These are phyloP conservation scores for Neurospora sp. DNA, from an alignment of 495 filamentous ascomycete genomes.

Conservation along the genomic window DNA sequence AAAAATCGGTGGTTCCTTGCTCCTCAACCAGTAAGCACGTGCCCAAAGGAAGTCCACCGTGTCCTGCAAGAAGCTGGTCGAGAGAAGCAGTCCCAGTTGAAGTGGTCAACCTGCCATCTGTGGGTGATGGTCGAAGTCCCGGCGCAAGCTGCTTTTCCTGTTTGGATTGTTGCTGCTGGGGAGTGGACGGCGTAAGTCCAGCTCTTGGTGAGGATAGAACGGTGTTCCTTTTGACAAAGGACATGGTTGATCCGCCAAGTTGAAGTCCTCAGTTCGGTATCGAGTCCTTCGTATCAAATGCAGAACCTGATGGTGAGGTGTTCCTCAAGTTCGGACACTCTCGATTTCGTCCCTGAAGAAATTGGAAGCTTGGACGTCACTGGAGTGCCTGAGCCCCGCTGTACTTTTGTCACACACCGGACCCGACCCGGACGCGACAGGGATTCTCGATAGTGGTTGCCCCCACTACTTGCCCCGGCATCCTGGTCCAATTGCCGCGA, in stretches of 20 bases:
- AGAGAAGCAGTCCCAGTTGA: constrained; percentile 83
- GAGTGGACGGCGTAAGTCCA: not conserved
- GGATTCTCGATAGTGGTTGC: not conserved
- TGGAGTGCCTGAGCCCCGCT: not conserved
- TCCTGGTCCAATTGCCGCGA: not conserved
- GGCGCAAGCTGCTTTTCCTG: constrained; percentile 33
- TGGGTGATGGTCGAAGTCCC: constrained; percentile 77
- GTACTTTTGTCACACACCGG: not conserved
- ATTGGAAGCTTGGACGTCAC: not conserved
- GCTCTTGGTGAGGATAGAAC: constrained; percentile 43
- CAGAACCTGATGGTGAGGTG: not conserved
- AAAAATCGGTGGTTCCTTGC: constrained; percentile 89
- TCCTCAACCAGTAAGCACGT: constrained; percentile 79
- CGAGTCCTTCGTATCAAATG: not conserved
- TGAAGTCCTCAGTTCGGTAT: not conserved
- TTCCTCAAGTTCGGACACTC: not conserved
- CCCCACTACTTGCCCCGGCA: not conserved
- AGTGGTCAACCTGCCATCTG: constrained; percentile 80
- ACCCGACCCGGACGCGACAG: not conserved
- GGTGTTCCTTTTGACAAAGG: constrained; percentile 82
- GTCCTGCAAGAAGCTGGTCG: constrained; percentile 76
- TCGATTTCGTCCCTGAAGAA: not conserved
- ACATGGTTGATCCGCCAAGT: constrained; percentile 43
- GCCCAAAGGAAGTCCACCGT: constrained; percentile 79
- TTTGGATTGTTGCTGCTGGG: constrained; percentile 1